Evolutionary conservation across 805 yeast species (phyloP), one percentile per base, ranked within the genome.

Genomic region (Candida tibetensis): DNA sequence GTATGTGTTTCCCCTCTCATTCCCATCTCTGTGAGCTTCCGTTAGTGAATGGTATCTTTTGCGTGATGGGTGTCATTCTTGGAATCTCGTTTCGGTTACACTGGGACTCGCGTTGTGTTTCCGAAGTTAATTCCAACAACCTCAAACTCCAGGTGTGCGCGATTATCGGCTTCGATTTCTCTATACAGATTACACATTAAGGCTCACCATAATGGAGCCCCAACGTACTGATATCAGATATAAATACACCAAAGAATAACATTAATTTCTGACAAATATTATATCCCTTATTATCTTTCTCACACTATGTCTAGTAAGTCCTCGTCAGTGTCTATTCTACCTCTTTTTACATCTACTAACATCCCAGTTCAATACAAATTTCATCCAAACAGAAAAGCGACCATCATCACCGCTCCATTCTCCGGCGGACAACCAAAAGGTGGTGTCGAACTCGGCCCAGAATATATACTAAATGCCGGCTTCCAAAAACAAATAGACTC

Each of bases 391-490:
- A 78, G 71, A 51, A 69, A 76, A 36, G 76, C 81, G 26, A 75
- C 88, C n/a, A 68, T 91, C 37, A 77, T 93, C 43, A 71, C 82
- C 14, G 97, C 96, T 0, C 98, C 98, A 36, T 93, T 91, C 64
- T 79, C 89, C 26, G 98, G 97, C 17, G 99, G 99, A 44, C 99
- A 91, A 62, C 90, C 88, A 28, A 86, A 87, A 56, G 76, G 81
- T 17, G 99, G 99, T 46, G 97, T 91, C 28, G 99, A 91, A 56
- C 74, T 79, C 35, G 99, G 97, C 25, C 98, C 99, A n/a, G 76
- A 80, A 42, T 83, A 78, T 60, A 68, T 91, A 47, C 60, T 89
- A 32, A 74, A 82, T 44, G 76, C 78, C 37, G 96, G 96, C 3
- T 69, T 91, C 41, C 69, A 76, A 44, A 47, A 69, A 17, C 84